A percentile compares a stretch with the other conserved stretches of the same genome.
Conservation (phyloP, 179 eudicot genomes). For the Vitellaria paradoxa region DNA sequence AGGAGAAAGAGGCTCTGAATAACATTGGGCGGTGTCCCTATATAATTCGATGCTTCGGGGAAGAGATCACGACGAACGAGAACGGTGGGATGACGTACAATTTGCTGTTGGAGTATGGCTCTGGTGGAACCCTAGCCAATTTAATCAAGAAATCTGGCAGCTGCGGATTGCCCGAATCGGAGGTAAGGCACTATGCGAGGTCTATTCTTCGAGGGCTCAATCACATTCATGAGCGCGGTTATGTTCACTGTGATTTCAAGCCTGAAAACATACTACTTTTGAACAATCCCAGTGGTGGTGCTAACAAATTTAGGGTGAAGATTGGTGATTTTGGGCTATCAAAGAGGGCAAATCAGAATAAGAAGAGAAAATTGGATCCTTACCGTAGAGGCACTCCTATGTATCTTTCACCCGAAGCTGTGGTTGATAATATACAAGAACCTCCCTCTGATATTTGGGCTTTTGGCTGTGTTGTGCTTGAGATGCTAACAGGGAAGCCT, state of each 20-base stretch:
- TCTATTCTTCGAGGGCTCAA: constrained; percentile 25
- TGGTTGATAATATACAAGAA: constrained; percentile 22
- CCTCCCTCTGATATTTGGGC: constrained; percentile 43
- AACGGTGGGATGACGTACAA: constrained; percentile 34
- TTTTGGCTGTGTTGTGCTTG: constrained; percentile 40
- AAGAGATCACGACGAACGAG: constrained; percentile 20
- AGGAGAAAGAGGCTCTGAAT: constrained; percentile 34
- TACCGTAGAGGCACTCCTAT: constrained; percentile 30
- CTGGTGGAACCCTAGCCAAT: constrained; percentile 42
- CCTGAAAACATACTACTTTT: constrained; percentile 40
- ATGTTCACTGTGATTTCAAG: constrained; percentile 34
- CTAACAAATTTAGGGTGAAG: constrained; percentile 13
- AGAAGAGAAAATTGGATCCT: constrained; percentile 25
- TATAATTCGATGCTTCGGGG: constrained; percentile 33
- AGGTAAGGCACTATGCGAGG: constrained; percentile 20
- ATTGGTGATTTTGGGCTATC: constrained; percentile 37
- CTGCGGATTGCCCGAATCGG: constrained; percentile 21
- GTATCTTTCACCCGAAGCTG: constrained; percentile 37
- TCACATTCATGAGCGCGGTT: constrained; percentile 22
- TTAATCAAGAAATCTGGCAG: constrained; percentile 27
- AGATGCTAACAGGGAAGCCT: constrained; percentile 42
- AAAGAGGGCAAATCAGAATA: constrained; percentile 20
- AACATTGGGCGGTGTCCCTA: constrained; percentile 21
- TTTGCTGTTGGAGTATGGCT: constrained; percentile 38
- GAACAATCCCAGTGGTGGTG: background rate